Conservation (phyloP, 2,329 filamentous ascomycete genomes). For the Aspergillus eucalypticola region DNA sequence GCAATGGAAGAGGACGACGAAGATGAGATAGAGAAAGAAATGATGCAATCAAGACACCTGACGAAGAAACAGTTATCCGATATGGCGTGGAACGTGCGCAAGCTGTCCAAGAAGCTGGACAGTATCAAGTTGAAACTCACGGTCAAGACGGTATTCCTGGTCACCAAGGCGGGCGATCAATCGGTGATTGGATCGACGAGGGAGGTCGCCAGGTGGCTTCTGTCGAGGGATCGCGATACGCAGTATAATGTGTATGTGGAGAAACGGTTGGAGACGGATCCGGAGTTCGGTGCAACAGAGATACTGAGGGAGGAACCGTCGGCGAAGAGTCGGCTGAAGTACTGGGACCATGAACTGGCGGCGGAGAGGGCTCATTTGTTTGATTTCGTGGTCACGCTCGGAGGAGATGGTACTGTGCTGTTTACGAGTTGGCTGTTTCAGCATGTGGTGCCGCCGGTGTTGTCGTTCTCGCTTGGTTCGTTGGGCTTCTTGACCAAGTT, state of each 20-base stretch:
- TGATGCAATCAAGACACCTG: slow-evolving; percentile 69
- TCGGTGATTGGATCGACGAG: slow-evolving; percentile 75
- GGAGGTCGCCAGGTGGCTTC: slow-evolving; percentile 76
- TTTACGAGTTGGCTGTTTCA: slow-evolving; percentile 98
- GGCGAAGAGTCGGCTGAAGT: slow-evolving; percentile 64
- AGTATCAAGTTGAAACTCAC: slow-evolving; percentile 80
- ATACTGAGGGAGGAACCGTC: slow-evolving; percentile 64
- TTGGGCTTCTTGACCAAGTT: slow-evolving; percentile 96
- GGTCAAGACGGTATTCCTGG: slow-evolving; percentile 78
- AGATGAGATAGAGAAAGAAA: slow-evolving; percentile 28
- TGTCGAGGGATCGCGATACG: slow-evolving; percentile 67
- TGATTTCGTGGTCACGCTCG: slow-evolving; percentile 89
- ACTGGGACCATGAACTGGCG: slow-evolving; percentile 82
- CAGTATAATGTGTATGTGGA: slow-evolving; percentile 80
- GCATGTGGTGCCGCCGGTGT: slow-evolving; percentile 85
- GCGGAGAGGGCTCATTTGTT: slow-evolving; percentile 78
- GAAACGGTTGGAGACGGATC: slow-evolving; percentile 68
- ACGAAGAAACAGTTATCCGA: slow-evolving; percentile 94
- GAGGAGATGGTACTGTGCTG: slow-evolving; percentile 94
- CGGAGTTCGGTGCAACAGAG: slow-evolving; percentile 70
- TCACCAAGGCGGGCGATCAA: slow-evolving; percentile 90
- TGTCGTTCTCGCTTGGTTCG: slow-evolving; percentile 88
- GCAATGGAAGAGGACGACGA: slow-evolving; percentile 18
- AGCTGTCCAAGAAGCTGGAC: slow-evolving; percentile 81
- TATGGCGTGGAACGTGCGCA: slow-evolving; percentile 94